Evolutionary conservation across 345 rosid genomes (phyloP), one percentile per base, ranked within the genome.

Genomic region (Cardamine resedifolia): DNA sequence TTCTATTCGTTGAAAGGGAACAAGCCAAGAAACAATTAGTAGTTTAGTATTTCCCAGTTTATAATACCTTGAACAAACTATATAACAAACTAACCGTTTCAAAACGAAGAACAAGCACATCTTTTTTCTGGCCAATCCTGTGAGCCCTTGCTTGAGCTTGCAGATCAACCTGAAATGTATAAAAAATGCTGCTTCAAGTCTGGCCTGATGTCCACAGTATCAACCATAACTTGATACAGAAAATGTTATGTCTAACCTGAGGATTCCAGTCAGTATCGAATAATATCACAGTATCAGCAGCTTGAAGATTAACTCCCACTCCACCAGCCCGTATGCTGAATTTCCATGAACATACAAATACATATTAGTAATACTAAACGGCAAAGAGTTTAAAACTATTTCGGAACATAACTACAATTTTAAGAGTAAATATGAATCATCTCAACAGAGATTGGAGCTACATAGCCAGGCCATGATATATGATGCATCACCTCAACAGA

Each of bases 131-230:
- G 77, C 98, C 98, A 75, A 92, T 82, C 83, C 98, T 87, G 73
- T 92, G 98, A 41, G 98, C 98, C 81, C 98, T 90, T 52, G 96
- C 98, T 77, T 92, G 96, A 41, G 98, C 98, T 88, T 92, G 98
- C 81, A 92, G 85, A 82, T 92, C 98, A 78, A 92, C 98, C 98
- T 92, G 74, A 79, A 20, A 78, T 50, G 23, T 10, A 38, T 14
- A 15, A 62, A 10, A 52, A 61, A 51, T 15, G 38, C 66, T 58
- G 23, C 58, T 21, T 58, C 41, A 15, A 23, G 45, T 31, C 66
- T 3, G 48, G 10, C 33, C 57, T 48, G 47, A 31, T 70, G 12
- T 47, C 66, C 34, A 45, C 16, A 10, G 14, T 33, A 58, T 31
- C 20, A 28, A 52, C 64, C 12, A 49, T 18, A 52, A 65, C 58